Base-by-base conservation (phyloP, 192 early-diverging fungal species). In the Umbelopsis sp. region DNA sequence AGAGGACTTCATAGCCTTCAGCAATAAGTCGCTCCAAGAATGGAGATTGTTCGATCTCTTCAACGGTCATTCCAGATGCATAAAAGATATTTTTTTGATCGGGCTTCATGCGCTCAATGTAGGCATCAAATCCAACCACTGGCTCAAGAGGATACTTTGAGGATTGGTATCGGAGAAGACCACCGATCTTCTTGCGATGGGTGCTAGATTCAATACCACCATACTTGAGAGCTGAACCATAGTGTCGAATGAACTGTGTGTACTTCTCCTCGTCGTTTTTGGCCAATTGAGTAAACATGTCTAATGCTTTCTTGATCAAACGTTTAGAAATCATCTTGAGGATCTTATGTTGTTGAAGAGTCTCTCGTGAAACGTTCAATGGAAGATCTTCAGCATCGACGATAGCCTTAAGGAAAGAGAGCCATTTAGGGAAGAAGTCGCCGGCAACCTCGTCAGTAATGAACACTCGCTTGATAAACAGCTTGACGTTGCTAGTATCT, bases 281-380 rank as follows among this genome's bases (percentile, higher is more conserved):
- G 36, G 91, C 81, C 71, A 97, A 71, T 47, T 84, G 77, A 72
- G 82, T 76, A 65, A 99, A 89, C 85, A 97, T 86, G 56, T 98
- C 95, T 66, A 99, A 82, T 53, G 93, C 82, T 83, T 94, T 98
- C 73, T 89, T 90, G 51, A 97, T 83, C n/a, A 99, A 68, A 75
- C 91, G 94, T 77, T 95, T 96, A 68, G 88, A 86, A 67, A 99
- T 96, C 22, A 88, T 77, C 78, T 89, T 89, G 62, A 98, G 88
- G 25, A 88, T 77, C 26, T 86, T 87, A 75, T 93, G 88, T 67
- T 96, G 90, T 82, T 99, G 98, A 52, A 99, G 83, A 9, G 96
- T 97, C 83, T 99, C 98, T 68, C 98, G 91, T 7, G 97, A 98
- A 20, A 99, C 95, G 71, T 98, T 98, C 53, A 99, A 83, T n/a